Evolutionary conservation across 1,284 basidiomycete genomes (phyloP), one percentile per base, ranked within the genome.

Genomic region (Ganoderma leucocontextum): DNA sequence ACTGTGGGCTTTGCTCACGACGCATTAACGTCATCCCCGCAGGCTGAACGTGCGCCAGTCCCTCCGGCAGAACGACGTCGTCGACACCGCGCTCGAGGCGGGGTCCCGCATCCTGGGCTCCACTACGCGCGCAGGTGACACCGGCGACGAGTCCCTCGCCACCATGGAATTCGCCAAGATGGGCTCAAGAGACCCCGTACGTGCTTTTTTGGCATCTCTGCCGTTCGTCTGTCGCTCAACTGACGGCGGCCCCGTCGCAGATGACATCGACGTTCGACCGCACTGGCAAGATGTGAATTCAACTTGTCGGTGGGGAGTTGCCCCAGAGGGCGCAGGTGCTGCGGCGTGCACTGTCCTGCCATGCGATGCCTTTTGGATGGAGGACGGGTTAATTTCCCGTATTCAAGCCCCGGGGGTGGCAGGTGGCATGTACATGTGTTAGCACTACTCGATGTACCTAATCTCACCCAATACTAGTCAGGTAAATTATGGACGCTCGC

Each of bases 51-150:
- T 42, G 13, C 41, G 17, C 15, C 41, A 15, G 41, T 22, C 44
- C 44, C 44, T 47, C n/a, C 44, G 44, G n/a, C 44, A 47, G n/a
- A 47, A 47, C 44, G 44, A 47, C 44, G 44, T 47, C n/a, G n/a
- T 22, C n/a, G 44, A 47, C n/a, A 22, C 44, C 8, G n/a, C 44
- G n/a, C 44, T 47, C 19, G n/a, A 47, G 44, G 44, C 44, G 19
- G 44, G n/a, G 8, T 47, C 44, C 8, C 44, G 13, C 3, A 47
- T 47, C 44, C 44, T 47, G 8, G n/a, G 44, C 44, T 22, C 44
- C 7, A 47, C n/a, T n/a, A 47, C 44, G 9, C 44, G n/a, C 44
- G 44, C 44, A 7, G 9, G 44, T 7, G n/a, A 22, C 10, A 12
- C 44, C 9, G 44, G 44, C n/a, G 44, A 22, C 19, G 44, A 47